Evolutionary conservation across 2,329 filamentous ascomycete species (phyloP).

Genomic region (Neodidymelliopsis sp.): DNA sequence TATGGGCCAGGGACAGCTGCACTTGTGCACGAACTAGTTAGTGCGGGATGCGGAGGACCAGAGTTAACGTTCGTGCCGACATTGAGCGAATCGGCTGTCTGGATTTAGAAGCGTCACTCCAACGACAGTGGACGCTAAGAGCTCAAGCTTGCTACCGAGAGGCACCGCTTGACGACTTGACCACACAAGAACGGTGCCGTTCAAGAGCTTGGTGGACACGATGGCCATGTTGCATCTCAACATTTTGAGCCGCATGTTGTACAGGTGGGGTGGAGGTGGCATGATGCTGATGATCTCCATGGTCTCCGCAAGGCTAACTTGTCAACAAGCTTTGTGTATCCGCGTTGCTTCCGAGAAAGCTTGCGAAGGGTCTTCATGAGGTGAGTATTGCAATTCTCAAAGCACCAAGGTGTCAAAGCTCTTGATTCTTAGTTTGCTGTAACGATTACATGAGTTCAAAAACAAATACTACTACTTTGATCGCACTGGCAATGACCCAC

Average conservation of each 20-base stretch:
- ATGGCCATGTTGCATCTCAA: slow-evolving; percentile 21
- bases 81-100: slow-evolving; percentile 25
- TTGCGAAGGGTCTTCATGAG: too few relatives aligned
- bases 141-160: neutral
- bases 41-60: too few relatives aligned
- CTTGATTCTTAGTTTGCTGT: too few relatives aligned
- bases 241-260: slow-evolving; percentile 20
- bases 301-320: slow-evolving; percentile 14
- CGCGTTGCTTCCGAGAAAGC: slow-evolving; percentile 7
- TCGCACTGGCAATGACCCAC: too few relatives aligned
- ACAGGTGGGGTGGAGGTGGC: slow-evolving; percentile 4
- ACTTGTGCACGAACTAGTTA: neutral
- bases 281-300: neutral
- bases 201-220: slow-evolving; percentile 4
- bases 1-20: slow-evolving; percentile 7
- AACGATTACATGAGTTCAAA: too few relatives aligned
- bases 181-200: slow-evolving; percentile 12
- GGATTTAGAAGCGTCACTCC: neutral
- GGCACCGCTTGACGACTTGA: slow-evolving; percentile 6
- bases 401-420: too few relatives aligned
- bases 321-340: slow-evolving; percentile 4
- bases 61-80: slow-evolving; percentile 25
- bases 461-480: too few relatives aligned
- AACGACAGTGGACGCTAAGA: slow-evolving; percentile 1
- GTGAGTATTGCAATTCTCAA: too few relatives aligned